Conservation (phyloP, 345 rosid genomes). For the Gossypioides kirkii region DNA sequence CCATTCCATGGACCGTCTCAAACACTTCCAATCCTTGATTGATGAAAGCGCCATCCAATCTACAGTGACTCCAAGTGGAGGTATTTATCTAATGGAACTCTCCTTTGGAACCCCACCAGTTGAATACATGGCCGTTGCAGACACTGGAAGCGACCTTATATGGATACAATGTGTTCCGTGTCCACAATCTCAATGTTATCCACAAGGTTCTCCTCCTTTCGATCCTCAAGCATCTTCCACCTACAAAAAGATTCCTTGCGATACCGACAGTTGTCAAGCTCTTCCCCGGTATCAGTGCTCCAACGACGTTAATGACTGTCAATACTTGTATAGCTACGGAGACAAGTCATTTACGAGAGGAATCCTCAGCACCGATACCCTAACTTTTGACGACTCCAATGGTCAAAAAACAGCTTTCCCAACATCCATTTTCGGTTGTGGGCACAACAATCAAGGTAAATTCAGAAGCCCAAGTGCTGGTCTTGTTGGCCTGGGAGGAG, state of each 20-base stretch:
- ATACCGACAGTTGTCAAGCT: background rate
- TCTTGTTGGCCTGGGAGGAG: background rate
- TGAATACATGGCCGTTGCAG: slow-evolving; percentile 22
- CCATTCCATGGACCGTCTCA: slow-evolving; percentile 31
- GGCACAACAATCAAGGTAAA: too few species aligned
- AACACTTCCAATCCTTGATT: slow-evolving; percentile 9
- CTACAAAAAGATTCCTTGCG: background rate
- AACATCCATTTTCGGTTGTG: background rate
- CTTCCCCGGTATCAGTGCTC: too few species aligned
- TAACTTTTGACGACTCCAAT: background rate
- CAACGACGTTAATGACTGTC: background rate
- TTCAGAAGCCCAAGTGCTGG: too few species aligned
- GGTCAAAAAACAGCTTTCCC: background rate
- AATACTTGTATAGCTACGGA: background rate
- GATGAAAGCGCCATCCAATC: slow-evolving; percentile 14
- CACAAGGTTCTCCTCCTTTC: background rate
- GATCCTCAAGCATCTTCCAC: background rate
- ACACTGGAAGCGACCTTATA: slow-evolving; percentile 7
- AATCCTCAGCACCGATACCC: background rate
- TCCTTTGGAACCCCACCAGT: slow-evolving; percentile 30
- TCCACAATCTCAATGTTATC: background rate
- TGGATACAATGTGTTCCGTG: slow-evolving; percentile 9
- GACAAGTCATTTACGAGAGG: background rate
- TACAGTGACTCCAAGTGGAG: slow-evolving; percentile 11
- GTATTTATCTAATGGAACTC: slow-evolving; percentile 28